Evolutionary conservation across 2,329 filamentous ascomycete genomes (phyloP).

Genomic region (Fusarium poae): DNA sequence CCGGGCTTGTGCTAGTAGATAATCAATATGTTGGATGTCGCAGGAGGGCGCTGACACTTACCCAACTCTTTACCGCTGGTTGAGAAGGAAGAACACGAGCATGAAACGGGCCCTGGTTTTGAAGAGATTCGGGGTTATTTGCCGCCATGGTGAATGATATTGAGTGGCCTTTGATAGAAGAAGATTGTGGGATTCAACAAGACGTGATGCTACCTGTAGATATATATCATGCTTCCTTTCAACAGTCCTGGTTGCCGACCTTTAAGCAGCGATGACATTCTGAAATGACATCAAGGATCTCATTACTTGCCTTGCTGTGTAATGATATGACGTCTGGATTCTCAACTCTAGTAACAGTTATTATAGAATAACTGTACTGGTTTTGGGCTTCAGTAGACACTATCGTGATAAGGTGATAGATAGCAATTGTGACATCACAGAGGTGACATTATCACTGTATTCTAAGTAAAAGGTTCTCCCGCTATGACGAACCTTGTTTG

Average conservation of each 20-base stretch:
- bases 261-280: not conserved
- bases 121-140: not conserved
- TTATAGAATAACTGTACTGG: too few relatives aligned
- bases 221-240: not conserved
- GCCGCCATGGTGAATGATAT: not conserved
- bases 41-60: rapidly evolving
- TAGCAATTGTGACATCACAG: too few relatives aligned
- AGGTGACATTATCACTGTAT: too few relatives aligned
- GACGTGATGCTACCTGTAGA: not conserved
- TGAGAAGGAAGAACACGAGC: not conserved
- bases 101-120: not conserved
- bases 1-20: not conserved
- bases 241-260: too few relatives aligned
- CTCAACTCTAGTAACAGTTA: too few relatives aligned
- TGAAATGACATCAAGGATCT: too few relatives aligned
- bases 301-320: too few relatives aligned
- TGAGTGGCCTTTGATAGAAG: not conserved
- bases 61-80: not conserved
- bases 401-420: too few relatives aligned
- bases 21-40: rapidly evolving
- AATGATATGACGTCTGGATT: too few relatives aligned
- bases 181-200: rapidly evolving
- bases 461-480: too few relatives aligned
- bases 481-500: too few relatives aligned
- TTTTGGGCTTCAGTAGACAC: too few relatives aligned